Evolutionary conservation across 2,329 filamentous ascomycete species (phyloP), one percentile per base, ranked within the genome.

Genomic region (Monascus ruber): DNA sequence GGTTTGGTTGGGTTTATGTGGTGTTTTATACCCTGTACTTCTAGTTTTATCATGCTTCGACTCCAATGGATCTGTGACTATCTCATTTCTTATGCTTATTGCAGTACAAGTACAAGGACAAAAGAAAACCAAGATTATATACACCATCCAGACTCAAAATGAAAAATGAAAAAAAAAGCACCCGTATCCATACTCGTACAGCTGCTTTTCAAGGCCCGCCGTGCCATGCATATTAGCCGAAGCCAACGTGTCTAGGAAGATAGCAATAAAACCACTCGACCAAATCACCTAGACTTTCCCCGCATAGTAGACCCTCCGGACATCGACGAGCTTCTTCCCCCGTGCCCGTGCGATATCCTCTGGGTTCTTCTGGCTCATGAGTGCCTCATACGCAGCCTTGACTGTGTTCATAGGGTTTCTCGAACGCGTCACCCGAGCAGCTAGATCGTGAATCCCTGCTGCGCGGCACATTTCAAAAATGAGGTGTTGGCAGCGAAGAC

Each of bases 351-450:
- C 91, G 57, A 98, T 81, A 58, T 89, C 80, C 60, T 96, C 85
- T 26, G 91, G 91, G 56, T 94, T 73, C 44, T 77, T 77, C 69
- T 98, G 91, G 68, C 72, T 83, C 62, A 77, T 76, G 46, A 98
- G 71, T 4, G 88, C 89, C 62, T 89, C 64, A 64, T 84, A 85
- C 32, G 86, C 76, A 9, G 91, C 91, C 70, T 95, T 95, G 66
- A 94, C 83, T 11, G 88, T 85, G 71, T 98, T 98, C 87, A 96
- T 94, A 51, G 87, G 86, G 72, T 94, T 96, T 55, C 88, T 78
- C 46, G 85, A 85, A 34, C 89, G 82, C 31, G 81, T 80, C 46
- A 94, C 88, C 49, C 76, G 76, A 36, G 85, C 88, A 10, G 87
- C 76, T 28, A 98, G 76, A 61, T 98, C 91, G 47, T 81, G 73